phyloP scores from a whole-genome alignment of 306 rosid species.

The Acmispon strigosus region DNA sequence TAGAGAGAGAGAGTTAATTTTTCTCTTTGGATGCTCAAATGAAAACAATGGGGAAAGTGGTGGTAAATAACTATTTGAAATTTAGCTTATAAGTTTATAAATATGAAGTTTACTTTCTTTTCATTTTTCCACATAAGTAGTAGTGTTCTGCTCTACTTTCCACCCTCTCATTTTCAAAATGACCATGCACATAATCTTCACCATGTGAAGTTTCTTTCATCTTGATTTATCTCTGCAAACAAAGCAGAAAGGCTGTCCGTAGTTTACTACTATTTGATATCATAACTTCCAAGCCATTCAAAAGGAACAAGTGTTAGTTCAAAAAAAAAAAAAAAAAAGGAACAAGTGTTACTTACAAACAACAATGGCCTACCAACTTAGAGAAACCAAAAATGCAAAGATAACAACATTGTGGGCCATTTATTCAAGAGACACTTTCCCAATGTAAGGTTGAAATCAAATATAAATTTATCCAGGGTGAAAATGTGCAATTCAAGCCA shows the following conservation, averaged over 20 bases:
- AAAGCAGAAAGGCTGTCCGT: background rate
- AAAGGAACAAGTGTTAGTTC: background rate
- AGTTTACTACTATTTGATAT: background rate
- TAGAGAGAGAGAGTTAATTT: background rate
- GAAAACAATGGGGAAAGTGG: background rate
- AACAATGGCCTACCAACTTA: background rate
- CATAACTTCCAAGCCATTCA: background rate
- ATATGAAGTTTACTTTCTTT: background rate
- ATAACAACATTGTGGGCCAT: background rate
- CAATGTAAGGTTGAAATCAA: background rate
- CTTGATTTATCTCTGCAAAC: background rate
- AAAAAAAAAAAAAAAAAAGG: too few relatives aligned
- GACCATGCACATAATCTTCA: background rate
- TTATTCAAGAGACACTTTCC: background rate
- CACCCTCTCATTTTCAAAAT: background rate
- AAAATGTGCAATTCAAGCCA: background rate
- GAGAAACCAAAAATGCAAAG: background rate
- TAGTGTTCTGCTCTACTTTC: background rate
- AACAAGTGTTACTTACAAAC: background rate
- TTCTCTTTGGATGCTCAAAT: background rate
- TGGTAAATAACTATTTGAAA: background rate
- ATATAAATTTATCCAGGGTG: background rate
- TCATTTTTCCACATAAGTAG: background rate
- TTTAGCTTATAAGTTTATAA: background rate
- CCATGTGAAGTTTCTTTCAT: background rate